Evolutionary conservation across 352 stramenopile genomes (phyloP).

Genomic region (Globisporangium echinulatum): DNA sequence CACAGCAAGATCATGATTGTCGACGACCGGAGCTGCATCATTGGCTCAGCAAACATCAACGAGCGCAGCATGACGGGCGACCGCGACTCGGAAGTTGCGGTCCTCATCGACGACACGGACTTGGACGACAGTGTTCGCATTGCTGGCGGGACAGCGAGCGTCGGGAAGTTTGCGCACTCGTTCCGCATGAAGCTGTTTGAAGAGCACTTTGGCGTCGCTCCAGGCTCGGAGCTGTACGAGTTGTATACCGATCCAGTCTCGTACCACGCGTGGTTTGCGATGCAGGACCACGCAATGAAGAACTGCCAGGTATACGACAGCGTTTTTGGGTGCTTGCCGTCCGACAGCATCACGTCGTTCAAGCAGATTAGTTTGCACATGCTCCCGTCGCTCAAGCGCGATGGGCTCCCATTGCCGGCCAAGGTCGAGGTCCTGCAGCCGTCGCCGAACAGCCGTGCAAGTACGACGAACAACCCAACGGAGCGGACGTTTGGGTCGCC

Average conservation of each 20-base stretch:
- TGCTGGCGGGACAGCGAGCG: constrained; percentile 30
- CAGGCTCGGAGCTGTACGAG: constrained; percentile 38
- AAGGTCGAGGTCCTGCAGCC: constrained; percentile 5
- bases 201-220: constrained; percentile 71
- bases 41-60: constrained; percentile 85
- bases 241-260: constrained; percentile 58
- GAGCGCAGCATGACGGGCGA: constrained; percentile 84
- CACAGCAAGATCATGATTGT: constrained; percentile 91
- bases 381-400: constrained; percentile 5
- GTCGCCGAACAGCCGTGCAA: background rate
- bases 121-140: constrained; percentile 52
- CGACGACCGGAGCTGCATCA: constrained; percentile 73
- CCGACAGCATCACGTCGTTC: constrained; percentile 64
- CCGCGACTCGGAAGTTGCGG: constrained; percentile 84
- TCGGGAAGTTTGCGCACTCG: constrained; percentile 79
- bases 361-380: constrained; percentile 61
- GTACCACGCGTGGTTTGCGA: constrained; percentile 68
- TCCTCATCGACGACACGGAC: constrained; percentile 74
- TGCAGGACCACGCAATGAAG: constrained; percentile 80
- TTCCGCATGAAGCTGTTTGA: constrained; percentile 86
- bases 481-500: constrained; percentile 9
- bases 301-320: constrained; percentile 83
- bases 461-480: background rate
- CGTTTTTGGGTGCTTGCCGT: constrained; percentile 74
- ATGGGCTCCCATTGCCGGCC: constrained; percentile 10